A percentile compares a stretch with the other conserved stretches of the same genome.
These are phyloP conservation scores for Coprinellus micaceus DNA, from an alignment of 768 basidiomycete species.

Conservation along the genomic window DNA sequence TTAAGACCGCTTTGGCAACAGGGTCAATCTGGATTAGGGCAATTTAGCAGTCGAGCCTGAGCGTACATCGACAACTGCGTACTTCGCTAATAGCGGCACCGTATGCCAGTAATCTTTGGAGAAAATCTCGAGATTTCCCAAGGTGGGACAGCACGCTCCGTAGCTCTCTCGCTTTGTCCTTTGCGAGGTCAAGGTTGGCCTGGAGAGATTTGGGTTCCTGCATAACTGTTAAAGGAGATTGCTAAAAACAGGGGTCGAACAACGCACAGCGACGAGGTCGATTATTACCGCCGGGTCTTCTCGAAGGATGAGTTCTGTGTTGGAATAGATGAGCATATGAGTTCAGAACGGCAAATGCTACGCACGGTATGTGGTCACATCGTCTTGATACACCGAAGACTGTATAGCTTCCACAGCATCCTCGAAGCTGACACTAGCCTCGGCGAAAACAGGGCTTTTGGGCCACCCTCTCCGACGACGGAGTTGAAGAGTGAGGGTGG, in stretches of 20 bases:
- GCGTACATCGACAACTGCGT: not conserved
- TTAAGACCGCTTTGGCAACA: constrained; percentile 19
- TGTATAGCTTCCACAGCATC: not conserved
- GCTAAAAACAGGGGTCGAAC: too few relatives aligned
- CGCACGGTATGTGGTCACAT: constrained; percentile 1
- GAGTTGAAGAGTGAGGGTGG: constrained; percentile 7
- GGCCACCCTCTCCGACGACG: constrained; percentile 9
- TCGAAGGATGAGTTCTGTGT: constrained; percentile 6
- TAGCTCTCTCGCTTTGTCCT: constrained; percentile 11
- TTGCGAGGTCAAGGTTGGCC: constrained; percentile 5
- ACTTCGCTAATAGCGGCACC: constrained; percentile 17
- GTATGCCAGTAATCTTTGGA: constrained; percentile 14
- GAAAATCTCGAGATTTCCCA: constrained; percentile 10
- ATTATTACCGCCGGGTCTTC: constrained; percentile 13
- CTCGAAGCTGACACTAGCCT: not conserved
- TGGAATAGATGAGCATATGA: not conserved
- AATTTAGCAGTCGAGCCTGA: not conserved
- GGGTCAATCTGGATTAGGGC: constrained; percentile 9
- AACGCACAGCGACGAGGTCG: constrained; percentile 11
- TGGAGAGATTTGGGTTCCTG: constrained; percentile 8
- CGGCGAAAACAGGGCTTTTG: constrained; percentile 5
- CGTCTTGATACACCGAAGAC: constrained; percentile 3
- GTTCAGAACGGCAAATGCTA: not conserved
- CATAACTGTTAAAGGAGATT: not conserved
- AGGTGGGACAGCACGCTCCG: constrained; percentile 16